Evolutionary conservation across 2,329 filamentous ascomycete genomes (phyloP), one percentile per base, ranked within the genome.

Genomic region (Cladophialophora exuberans): DNA sequence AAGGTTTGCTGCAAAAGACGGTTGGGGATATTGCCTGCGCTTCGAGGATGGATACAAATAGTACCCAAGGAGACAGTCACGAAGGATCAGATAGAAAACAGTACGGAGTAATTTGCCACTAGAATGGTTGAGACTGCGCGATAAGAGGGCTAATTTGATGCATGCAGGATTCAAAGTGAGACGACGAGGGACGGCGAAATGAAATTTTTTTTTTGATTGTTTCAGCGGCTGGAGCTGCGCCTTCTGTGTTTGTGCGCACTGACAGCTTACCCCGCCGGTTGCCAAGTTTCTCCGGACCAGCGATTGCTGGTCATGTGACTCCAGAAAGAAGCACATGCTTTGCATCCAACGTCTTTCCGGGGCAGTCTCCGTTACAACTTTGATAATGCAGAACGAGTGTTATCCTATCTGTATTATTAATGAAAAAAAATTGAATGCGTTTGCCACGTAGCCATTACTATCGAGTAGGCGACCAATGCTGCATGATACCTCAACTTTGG

Each of bases 31-130:
- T 54, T 26, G 44, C 44, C 10, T 47, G 43, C 44, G 15, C 22
- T 41, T 47, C 18, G 38, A n/a, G n/a, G n/a, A n/a, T 15, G 35
- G 35, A 18, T 15, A 39, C 7, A 33, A 15, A 47, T 15, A 22
- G 28, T 22, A 48, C 13, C 20, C 18, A 17, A 20, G 30, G 22
- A 7, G 22, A n/a, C 18, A 38, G 22, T n/a, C n/a, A n/a, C n/a
- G n/a, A n/a, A n/a, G n/a, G n/a, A n/a, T n/a, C n/a, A n/a, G 13
- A 38, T 17, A 26, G n/a, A 9, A 49, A 35, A 39, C 22, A 39
- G 20, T 9, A 22, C 26, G 17, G 3, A 28, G 44, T 36, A 54
- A 54, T 54, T 54, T 54, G 52, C 52, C 52, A 54, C 52, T 23
- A 10, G 6, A 44, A 36, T 13, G 36, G 49, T 51, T 51, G 36